A percentile compares a stretch with the other conserved stretches of the same genome.
Conservation (phyloP, 345 rosid species). For the Euphorbia pulcherrima region DNA sequence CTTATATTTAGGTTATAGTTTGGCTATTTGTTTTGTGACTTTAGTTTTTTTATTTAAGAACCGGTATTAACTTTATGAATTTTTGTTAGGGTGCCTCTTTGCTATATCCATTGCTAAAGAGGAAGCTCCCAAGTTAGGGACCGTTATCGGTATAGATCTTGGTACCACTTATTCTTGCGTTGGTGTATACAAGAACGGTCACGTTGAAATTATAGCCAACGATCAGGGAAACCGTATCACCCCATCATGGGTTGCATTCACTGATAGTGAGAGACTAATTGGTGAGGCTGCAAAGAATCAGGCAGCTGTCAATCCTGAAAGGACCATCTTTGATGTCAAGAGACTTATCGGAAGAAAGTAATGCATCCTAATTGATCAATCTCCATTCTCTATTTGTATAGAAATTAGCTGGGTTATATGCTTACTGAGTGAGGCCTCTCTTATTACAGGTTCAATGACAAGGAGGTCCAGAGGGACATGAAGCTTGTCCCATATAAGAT, state of each 20-base stretch:
- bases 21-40: not conserved
- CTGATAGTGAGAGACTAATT: conserved; percentile 82
- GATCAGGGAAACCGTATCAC: conserved; percentile 98
- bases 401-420: not conserved
- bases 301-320: conserved; percentile 82
- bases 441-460: conserved; percentile 66
- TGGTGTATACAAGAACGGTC: conserved; percentile 95
- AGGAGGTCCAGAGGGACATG: conserved; percentile 91
- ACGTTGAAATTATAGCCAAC: conserved; percentile 94
- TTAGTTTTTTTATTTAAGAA: not conserved
- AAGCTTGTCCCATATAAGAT: conserved; percentile 89
- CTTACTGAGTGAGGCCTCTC: conserved; percentile 10
- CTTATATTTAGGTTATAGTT: not conserved
- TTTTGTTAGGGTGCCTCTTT: conserved; percentile 47
- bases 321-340: conserved; percentile 91
- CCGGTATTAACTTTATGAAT: not conserved
- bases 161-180: conserved; percentile 97
- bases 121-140: conserved; percentile 75
- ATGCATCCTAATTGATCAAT: conserved; percentile 6
- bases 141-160: conserved; percentile 92
- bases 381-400: not conserved
- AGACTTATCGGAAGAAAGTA: conserved; percentile 95
- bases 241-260: conserved; percentile 97
- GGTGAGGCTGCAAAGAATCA: conserved; percentile 99
- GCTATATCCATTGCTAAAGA: conserved; percentile 60